phyloP scores from a whole-genome alignment of 768 basidiomycete species.

The Tylopilus plumbeoviolaceoides region DNA sequence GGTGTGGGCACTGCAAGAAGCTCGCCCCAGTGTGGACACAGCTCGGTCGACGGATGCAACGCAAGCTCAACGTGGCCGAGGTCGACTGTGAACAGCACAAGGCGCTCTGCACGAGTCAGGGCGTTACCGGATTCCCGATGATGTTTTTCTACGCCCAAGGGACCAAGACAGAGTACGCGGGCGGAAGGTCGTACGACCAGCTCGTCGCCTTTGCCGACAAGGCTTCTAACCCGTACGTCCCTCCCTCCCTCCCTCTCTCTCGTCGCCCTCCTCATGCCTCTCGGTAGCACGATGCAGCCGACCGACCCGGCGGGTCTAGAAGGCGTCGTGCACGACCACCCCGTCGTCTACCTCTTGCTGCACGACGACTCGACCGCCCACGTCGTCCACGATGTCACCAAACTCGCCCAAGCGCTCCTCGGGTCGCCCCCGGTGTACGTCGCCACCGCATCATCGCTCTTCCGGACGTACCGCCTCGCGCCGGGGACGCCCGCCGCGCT shows the following conservation, averaged over 20 bases:
- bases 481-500: constrained; percentile 52
- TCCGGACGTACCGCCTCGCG: constrained; percentile 34
- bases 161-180: constrained; percentile 70
- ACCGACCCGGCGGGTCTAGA: constrained; percentile 14
- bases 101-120: constrained; percentile 60
- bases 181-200: constrained; percentile 65
- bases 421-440: constrained; percentile 48
- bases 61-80: constrained; percentile 73
- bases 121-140: constrained; percentile 80
- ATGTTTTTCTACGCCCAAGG: constrained; percentile 62
- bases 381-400: constrained; percentile 47
- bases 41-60: constrained; percentile 66
- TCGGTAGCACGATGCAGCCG: constrained; percentile 18
- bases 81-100: constrained; percentile 84
- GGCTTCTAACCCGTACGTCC: constrained; percentile 67
- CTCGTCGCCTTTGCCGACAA: constrained; percentile 73
- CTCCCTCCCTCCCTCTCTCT: constrained; percentile 1
- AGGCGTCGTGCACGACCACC: constrained; percentile 6
- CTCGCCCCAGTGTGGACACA: constrained; percentile 79
- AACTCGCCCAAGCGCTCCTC: constrained; percentile 49
- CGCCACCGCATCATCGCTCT: constrained; percentile 33
- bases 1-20: constrained; percentile 97
- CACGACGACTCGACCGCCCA: constrained; percentile 32
- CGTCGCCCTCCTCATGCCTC: neutral
- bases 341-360: constrained; percentile 47